Percentiles rank a stretch among this genome's conserved stretches.
Evolutionary conservation across 83 land plant genomes (phyloP).

Genomic region (Picea abies): DNA sequence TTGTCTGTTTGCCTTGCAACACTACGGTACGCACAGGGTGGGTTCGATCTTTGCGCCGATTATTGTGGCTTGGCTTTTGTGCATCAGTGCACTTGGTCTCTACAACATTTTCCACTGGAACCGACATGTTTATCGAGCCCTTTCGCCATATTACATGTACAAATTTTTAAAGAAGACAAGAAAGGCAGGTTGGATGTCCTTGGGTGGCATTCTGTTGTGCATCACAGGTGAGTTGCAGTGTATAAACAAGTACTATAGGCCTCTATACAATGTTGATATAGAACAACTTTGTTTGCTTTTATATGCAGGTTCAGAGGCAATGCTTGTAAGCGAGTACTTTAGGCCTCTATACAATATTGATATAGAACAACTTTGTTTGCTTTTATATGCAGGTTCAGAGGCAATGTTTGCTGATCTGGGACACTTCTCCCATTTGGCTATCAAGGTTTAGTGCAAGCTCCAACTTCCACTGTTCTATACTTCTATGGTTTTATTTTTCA

Average conservation of each 20-base stretch:
- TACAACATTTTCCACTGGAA: slow-evolving; percentile 62
- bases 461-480: background rate
- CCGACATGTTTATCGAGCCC: slow-evolving; percentile 38
- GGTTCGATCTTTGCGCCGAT: slow-evolving; percentile 61
- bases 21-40: background rate
- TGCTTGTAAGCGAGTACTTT: slow-evolving; percentile 38
- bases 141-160: slow-evolving; percentile 61
- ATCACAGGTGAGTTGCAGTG: background rate
- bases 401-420: slow-evolving; percentile 90
- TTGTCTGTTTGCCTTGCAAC: slow-evolving; percentile 26
- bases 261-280: background rate
- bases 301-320: slow-evolving; percentile 76
- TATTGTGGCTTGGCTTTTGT: slow-evolving; percentile 61
- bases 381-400: slow-evolving; percentile 64
- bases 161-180: slow-evolving; percentile 47
- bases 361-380: background rate
- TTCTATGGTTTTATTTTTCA: background rate
- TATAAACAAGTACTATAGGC: background rate
- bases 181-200: slow-evolving; percentile 59
- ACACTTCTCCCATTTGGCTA: slow-evolving; percentile 72
- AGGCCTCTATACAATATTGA: background rate
- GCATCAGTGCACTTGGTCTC: slow-evolving; percentile 56
- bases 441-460: slow-evolving; percentile 41
- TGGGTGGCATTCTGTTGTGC: slow-evolving; percentile 58
- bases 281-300: background rate